A percentile compares a stretch with the other conserved stretches of the same genome.
These are phyloP conservation scores for Manihot esculenta DNA, from an alignment of 441 rosid genomes.

Conservation along the genomic window DNA sequence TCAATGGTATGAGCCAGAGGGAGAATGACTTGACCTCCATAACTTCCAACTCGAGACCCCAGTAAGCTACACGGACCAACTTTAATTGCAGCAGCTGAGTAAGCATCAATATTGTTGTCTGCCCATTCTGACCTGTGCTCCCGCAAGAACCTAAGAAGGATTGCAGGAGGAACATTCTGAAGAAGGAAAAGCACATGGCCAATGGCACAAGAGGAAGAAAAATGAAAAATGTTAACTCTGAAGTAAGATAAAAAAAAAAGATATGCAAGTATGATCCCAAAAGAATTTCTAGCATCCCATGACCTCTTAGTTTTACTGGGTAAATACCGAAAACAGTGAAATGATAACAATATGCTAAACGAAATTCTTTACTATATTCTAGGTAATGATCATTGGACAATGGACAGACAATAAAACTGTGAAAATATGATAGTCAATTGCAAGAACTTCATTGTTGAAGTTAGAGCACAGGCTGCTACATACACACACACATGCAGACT, in stretches of 20 bases:
- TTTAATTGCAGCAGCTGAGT: constrained; percentile 89
- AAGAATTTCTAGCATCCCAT: background rate
- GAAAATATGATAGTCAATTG: background rate
- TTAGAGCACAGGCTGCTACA: background rate
- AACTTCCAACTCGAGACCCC: constrained; percentile 76
- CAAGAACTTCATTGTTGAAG: constrained; percentile 4
- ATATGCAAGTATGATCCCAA: background rate
- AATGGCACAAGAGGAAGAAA: background rate
- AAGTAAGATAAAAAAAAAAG: background rate
- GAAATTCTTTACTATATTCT: background rate
- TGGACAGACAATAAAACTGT: background rate
- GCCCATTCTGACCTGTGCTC: constrained; percentile 99
- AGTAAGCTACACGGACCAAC: constrained; percentile 81
- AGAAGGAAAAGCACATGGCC: constrained; percentile 22
- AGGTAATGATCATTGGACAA: background rate
- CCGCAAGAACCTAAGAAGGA: constrained; percentile 86
- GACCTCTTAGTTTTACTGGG: background rate
- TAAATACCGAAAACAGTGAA: background rate
- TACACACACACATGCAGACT: background rate
- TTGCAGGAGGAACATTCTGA: constrained; percentile 94
- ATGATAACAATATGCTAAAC: background rate
- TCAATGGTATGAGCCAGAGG: constrained; percentile 93
- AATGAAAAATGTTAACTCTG: background rate
- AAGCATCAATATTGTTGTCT: constrained; percentile 88
- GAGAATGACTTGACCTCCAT: constrained; percentile 87